Percentiles rank a stretch among this genome's conserved stretches.
These are phyloP conservation scores for Hemisphaericaspora xylanilytica DNA, from an alignment of 1,139 yeast species.

Conservation along the genomic window DNA sequence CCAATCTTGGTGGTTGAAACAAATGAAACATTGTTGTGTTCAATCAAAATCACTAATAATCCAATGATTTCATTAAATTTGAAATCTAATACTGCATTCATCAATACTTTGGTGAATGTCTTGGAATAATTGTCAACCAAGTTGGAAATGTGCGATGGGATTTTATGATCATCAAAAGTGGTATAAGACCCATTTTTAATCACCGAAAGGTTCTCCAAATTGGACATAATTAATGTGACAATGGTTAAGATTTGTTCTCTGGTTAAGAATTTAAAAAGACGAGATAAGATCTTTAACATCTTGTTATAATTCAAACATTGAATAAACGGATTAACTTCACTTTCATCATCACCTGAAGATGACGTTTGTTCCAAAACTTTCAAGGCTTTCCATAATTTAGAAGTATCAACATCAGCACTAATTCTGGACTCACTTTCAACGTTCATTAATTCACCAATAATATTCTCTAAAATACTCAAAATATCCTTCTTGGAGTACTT, in stretches of 20 bases:
- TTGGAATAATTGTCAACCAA: conserved; percentile 78
- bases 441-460: conserved; percentile 73
- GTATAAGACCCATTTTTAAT: conserved; percentile 77
- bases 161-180: conserved; percentile 50
- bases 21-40: conserved; percentile 69
- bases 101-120: conserved; percentile 81
- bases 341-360: conserved; percentile 42
- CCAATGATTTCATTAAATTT: conserved; percentile 80
- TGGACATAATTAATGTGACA: conserved; percentile 76
- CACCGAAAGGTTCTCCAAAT: conserved; percentile 77
- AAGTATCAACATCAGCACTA: conserved; percentile 51
- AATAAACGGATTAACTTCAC: conserved; percentile 71
- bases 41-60: conserved; percentile 70
- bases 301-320: conserved; percentile 83
- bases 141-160: conserved; percentile 57
- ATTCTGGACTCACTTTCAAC: conserved; percentile 84
- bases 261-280: conserved; percentile 79
- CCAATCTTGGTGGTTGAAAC: conserved; percentile 85
- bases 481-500: conserved; percentile 45
- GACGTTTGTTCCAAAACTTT: conserved; percentile 58
- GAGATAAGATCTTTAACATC: conserved; percentile 84
- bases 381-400: conserved; percentile 73
- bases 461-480: conserved; percentile 65
- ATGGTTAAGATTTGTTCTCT: conserved; percentile 78
- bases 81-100: conserved; percentile 81